Evolutionary conservation across 768 basidiomycete genomes (phyloP), one percentile per base, ranked within the genome.

Genomic region (Boletus pseudopeckii): DNA sequence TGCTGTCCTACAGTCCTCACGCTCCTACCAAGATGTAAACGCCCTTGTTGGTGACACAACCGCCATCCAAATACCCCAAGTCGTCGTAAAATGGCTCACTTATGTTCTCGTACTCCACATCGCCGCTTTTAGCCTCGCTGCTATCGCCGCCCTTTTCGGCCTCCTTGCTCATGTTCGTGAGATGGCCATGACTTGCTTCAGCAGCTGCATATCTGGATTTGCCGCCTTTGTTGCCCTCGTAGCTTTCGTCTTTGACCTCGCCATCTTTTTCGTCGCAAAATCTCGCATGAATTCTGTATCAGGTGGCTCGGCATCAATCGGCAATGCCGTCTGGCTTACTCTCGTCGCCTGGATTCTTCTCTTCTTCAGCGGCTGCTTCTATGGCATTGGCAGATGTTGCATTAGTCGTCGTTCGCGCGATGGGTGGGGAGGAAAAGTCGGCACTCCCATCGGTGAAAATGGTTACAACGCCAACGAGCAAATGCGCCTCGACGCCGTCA

Each of bases 31-130:
- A 95, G 93, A 98, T 62, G 82, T 95, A 60, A 92, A 94, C 63
- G 66, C 75, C 36, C 78, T 98, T 2, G 82, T 97, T 32, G 90
- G 86, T 7, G 79, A 91, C 68, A 71, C 77, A 4, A 74, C 81
- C 2, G 62, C 75, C 26, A 72, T 95, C 34, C 70, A 91, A 60
- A 90, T 98, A 47, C 92, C 94, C 2, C 75, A 83, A 52, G 82
- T 92, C 7, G 80, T 85, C 46, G 88, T 94, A 56, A 96, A 97
- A 75, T 98, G 95, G 92, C 75, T 98, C 66, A 98, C 97, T 10
- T 96, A 96, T 64, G 86, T 85, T 22, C 84, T 99, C 59, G 84
- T 98, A 58, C 80, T 98, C 15, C 95, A 98, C 67, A 84, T 97
- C 55, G 84, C 93, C 53, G 96, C 92, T 15, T 83, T 98, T 52